Conservation (phyloP, 129 eudicot species). For the Logfia minima region DNA sequence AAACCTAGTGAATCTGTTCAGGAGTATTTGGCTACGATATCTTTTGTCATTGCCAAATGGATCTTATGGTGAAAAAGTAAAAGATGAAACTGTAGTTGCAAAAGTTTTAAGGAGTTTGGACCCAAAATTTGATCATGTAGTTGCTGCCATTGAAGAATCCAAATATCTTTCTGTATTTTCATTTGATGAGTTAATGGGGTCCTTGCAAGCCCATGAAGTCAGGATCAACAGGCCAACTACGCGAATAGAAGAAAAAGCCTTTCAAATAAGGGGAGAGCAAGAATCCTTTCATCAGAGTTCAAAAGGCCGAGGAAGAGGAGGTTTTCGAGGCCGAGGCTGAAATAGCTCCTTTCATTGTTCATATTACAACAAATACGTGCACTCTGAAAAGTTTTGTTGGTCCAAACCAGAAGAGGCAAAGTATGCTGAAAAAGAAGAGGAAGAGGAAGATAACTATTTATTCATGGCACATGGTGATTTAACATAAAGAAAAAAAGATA, state of each 20-base stretch:
- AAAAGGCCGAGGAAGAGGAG: not conserved
- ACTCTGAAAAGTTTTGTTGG: not conserved
- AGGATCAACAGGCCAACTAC: not conserved
- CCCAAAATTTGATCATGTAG: not conserved
- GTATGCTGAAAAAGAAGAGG: not conserved
- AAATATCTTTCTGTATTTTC: not conserved
- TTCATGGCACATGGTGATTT: not conserved
- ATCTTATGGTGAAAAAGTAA: not conserved
- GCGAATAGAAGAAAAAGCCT: not conserved
- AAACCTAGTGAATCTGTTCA: not conserved
- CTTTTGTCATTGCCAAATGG: not conserved
- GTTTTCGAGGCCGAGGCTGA: not conserved
- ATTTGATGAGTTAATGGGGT: not conserved
- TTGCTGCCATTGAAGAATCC: not conserved
- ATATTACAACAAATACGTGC: not conserved
- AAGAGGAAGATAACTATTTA: not conserved
- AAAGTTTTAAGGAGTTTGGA: not conserved
- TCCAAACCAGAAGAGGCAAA: not conserved
- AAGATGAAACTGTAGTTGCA: not conserved
- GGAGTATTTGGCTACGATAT: not conserved
- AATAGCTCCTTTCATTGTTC: not conserved
- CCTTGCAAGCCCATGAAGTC: not conserved
- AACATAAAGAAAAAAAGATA: not conserved
- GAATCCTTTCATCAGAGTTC: not conserved
- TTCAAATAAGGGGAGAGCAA: not conserved